Base-by-base conservation (phyloP, 2,329 filamentous ascomycete species). In the Pseudogymnoascus sp. region DNA sequence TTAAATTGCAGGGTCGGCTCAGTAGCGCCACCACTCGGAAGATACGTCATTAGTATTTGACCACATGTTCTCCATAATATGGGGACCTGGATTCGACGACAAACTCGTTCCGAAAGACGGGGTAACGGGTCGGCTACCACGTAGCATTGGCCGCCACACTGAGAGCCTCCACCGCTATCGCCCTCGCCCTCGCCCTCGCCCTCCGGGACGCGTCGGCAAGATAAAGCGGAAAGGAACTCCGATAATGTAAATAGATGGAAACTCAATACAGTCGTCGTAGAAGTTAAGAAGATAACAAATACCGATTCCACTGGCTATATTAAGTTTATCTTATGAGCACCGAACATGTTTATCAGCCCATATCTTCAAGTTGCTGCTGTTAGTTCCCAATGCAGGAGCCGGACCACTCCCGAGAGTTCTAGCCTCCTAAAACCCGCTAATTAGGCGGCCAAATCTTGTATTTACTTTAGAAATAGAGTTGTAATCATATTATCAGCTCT, bases 91-190 rank as follows among this genome's bases (percentile, higher is more conserved):
- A 57, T 34, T 57, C 29, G 16, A 18, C n/a, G 29, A 7, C n/a
- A 21, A 11, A 10, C 29, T 57, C 6, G 51, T 34, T 21, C 51
- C 51, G 29, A 36, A 57, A 57, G 11, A 57, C 11, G 29, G 51
- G 51, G 51, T 54, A 57, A 6, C 51, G 51, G 51, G 29, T 57
- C 51, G 51, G 51, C 51, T 57, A 57, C 51, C 29, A 57, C 51
- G 51, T 57, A 57, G 12, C n/a, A 57, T 57, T 57, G 29, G 29
- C 40, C 21, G 14, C 45, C 45, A 51, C 21, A n/a, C 8, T 8
- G 23, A 29, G 47, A 54, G 47, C 47, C 47, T 57, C 51, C 51
- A 34, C 51, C 29, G 5, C 16, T 57, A 57, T 57, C 29, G n/a
- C 6, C 10, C n/a, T 21, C 6, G 10, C 6, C 21, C 21, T 21